Evolutionary conservation across 805 yeast species (phyloP).

Genomic region (Starmerella roubikii): DNA sequence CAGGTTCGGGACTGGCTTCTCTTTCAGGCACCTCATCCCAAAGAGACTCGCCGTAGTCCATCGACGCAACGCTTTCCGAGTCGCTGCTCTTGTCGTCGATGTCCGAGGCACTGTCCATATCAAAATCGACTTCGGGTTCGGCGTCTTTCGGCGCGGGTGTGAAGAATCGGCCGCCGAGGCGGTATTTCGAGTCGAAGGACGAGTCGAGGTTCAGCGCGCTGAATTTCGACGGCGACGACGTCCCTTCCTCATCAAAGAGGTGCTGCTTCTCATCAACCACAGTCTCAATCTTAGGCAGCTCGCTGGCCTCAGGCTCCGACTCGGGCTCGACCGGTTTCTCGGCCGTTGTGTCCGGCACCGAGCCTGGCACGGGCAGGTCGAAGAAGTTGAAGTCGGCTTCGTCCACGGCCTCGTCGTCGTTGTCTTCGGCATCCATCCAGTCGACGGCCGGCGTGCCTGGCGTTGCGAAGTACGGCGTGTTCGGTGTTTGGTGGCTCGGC

Average conservation of each 20-base stretch:
- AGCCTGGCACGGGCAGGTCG: conserved; percentile 18
- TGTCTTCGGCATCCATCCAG: conserved; percentile 14
- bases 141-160: conserved; percentile 27
- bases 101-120: not conserved
- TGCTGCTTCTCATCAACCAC: too few relatives aligned
- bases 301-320: not conserved
- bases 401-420: conserved; percentile 27
- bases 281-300: not conserved
- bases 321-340: conserved; percentile 11
- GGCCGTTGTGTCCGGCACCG: conserved; percentile 11
- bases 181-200: conserved; percentile 73
- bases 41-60: not conserved
- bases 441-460: conserved; percentile 1
- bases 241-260: too few relatives aligned
- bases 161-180: conserved; percentile 80
- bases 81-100: not conserved
- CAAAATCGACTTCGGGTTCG: conserved; percentile 5
- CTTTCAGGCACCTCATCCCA: not conserved
- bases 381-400: conserved; percentile 35
- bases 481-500: conserved; percentile 13
- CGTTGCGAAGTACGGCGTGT: conserved; percentile 2
- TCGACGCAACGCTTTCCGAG: not conserved
- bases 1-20: not conserved
- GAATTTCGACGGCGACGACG: conserved; percentile 40
- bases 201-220: conserved; percentile 63